Evolutionary conservation across 2,329 filamentous ascomycete species (phyloP).

Genomic region (Aureobasidium subglaciale): DNA sequence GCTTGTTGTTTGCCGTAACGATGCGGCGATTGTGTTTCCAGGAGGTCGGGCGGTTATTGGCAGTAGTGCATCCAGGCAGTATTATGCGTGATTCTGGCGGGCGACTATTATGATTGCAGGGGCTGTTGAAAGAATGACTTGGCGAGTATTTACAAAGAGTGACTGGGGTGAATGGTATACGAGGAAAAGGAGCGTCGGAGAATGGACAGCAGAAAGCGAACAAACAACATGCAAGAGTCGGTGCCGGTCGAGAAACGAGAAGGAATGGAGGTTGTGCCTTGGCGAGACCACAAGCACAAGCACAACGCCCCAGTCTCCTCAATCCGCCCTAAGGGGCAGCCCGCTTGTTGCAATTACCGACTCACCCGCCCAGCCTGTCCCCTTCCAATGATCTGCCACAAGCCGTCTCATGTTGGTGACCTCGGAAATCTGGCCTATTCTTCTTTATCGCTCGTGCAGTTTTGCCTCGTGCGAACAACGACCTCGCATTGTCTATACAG

Average conservation of each 20-base stretch:
- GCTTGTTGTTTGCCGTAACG: background rate
- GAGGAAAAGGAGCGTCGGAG: slow-evolving; percentile 5
- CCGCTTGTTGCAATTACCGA: slow-evolving; percentile 1
- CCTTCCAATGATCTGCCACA: background rate
- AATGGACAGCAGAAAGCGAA: background rate
- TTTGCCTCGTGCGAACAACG: background rate
- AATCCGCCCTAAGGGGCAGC: slow-evolving; percentile 1
- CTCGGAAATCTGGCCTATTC: background rate
- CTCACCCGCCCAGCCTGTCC: background rate
- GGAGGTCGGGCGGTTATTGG: slow-evolving; percentile 15
- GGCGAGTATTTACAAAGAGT: slow-evolving; percentile 21
- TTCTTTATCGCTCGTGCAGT: background rate
- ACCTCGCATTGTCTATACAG: background rate
- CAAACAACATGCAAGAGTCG: background rate
- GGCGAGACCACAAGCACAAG: background rate
- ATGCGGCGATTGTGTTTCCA: slow-evolving; percentile 7
- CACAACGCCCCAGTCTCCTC: background rate
- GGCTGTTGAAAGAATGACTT: background rate
- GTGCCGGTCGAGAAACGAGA: background rate
- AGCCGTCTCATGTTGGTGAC: background rate
- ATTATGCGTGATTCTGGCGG: slow-evolving; percentile 6
- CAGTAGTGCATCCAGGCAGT: slow-evolving; percentile 6
- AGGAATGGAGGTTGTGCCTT: background rate
- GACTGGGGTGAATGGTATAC: slow-evolving; percentile 19
- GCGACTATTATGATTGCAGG: background rate